phyloP scores from a whole-genome alignment of 371 early-diverging fungal species.

The Lichtheimia ornata region DNA sequence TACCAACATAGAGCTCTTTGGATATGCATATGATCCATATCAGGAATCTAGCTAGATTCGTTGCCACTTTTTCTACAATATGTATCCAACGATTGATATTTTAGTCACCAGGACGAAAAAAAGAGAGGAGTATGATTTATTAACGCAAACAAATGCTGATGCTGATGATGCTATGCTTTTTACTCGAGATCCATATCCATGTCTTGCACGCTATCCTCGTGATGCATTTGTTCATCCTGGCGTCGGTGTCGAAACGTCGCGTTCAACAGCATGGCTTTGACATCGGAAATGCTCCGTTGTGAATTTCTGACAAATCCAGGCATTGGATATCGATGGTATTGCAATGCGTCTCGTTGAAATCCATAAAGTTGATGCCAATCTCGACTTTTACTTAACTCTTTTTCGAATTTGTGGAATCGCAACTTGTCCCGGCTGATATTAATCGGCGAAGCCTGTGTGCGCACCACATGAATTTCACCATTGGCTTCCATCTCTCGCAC shows the following conservation, averaged over 20 bases:
- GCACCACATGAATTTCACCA: background rate
- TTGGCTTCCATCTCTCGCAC: background rate
- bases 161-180: background rate
- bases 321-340: conserved; percentile 37
- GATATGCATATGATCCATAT: too few species aligned
- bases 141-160: too few species aligned
- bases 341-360: conserved; percentile 37
- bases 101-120: too few species aligned
- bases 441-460: background rate
- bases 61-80: too few species aligned
- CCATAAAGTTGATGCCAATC: conserved; percentile 32
- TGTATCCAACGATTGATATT: too few species aligned
- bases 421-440: conserved; percentile 41
- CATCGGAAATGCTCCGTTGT: conserved; percentile 10
- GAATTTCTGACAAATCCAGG: conserved; percentile 33
- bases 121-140: too few species aligned
- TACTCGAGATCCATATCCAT: conserved; percentile 43
- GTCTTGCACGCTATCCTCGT: conserved; percentile 26
- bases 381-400: conserved; percentile 18
- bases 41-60: too few species aligned
- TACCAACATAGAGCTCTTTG: too few species aligned
- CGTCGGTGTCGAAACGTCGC: conserved; percentile 14
- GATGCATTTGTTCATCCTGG: conserved; percentile 2
- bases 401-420: conserved; percentile 27
- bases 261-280: conserved; percentile 25